phyloP scores from a whole-genome alignment of 208 protist species.

The Acanthamoeba healyi region DNA sequence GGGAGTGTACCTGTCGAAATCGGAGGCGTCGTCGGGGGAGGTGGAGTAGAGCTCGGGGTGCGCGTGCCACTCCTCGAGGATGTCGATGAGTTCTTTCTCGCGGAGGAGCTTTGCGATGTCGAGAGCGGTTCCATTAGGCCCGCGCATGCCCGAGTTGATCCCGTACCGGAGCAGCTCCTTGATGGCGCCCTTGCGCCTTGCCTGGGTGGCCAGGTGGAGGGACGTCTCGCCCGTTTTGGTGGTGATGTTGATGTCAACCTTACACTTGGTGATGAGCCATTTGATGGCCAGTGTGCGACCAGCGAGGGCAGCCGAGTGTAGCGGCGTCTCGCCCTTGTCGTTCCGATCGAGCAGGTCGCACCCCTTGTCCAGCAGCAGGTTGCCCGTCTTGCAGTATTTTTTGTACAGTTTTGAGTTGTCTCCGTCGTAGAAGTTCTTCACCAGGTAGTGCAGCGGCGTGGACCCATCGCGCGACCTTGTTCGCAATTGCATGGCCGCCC shows the following conservation, averaged over 20 bases:
- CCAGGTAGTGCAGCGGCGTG: conserved; percentile 6
- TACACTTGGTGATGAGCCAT: conserved; percentile 18
- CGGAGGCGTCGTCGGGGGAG: not conserved
- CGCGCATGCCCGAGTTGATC: not conserved
- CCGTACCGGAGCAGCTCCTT: conserved; percentile 25
- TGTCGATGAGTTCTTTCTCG: not conserved
- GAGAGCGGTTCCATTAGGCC: not conserved
- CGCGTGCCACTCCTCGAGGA: conserved; percentile 6
- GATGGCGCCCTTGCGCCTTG: not conserved
- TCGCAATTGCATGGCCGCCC: not conserved
- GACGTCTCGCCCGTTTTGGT: conserved; percentile 23
- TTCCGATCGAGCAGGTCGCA: conserved; percentile 3
- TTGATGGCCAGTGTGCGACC: not conserved
- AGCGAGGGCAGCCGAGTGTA: conserved; percentile 11
- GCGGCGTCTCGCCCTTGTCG: conserved; percentile 27
- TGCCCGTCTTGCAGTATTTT: conserved; percentile 21
- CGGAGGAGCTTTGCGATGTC: conserved; percentile 5
- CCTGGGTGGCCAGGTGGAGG: not conserved
- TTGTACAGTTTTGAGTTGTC: conserved; percentile 30
- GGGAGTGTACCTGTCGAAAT: not conserved
- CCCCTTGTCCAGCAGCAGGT: conserved; percentile 1
- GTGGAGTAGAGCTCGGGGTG: conserved; percentile 12
- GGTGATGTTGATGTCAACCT: conserved; percentile 11
- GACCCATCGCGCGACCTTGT: not conserved
- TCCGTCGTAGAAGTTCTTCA: conserved; percentile 12